A percentile compares a stretch with the other conserved stretches of the same genome.
phyloP scores from a whole-genome alignment of 352 stramenopile species.

The Globisporangium parvum region DNA sequence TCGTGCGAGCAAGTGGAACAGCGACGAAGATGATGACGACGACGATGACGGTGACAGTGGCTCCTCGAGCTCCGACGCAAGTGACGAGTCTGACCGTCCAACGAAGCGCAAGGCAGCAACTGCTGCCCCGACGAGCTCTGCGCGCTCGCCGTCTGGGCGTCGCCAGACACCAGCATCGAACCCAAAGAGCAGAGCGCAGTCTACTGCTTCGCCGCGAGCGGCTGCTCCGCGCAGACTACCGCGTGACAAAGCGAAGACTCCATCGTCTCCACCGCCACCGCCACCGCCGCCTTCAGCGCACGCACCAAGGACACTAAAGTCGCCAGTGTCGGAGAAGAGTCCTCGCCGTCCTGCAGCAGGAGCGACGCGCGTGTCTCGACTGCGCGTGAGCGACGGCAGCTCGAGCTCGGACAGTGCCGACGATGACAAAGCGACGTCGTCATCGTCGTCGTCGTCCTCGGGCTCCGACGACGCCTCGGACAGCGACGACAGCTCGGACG shows the following conservation, averaged over 20 bases:
- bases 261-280: constrained; percentile 16
- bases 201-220: background rate
- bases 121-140: background rate
- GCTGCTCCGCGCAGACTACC: background rate
- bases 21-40: constrained; percentile 13
- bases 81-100: constrained; percentile 2
- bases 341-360: constrained; percentile 6
- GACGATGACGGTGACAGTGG: constrained; percentile 5
- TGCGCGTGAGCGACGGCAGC: constrained; percentile 49
- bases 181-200: background rate
- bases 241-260: constrained; percentile 9
- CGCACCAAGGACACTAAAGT: background rate
- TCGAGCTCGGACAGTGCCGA: constrained; percentile 56
- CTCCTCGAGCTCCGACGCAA: constrained; percentile 2
- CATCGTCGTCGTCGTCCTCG: constrained; percentile 35
- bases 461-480: constrained; percentile 21
- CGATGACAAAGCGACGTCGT: constrained; percentile 22
- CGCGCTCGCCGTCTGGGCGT: background rate
- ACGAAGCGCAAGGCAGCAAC: constrained; percentile 3
- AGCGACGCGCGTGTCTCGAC: constrained; percentile 14
- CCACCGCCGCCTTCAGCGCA: constrained; percentile 22
- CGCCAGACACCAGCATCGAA: background rate
- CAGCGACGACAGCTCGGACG: constrained; percentile 12
- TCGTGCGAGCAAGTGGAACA: constrained; percentile 10
- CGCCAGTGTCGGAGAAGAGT: constrained; percentile 2